Evolutionary conservation across 2,329 filamentous ascomycete genomes (phyloP).

Genomic region (Zymoseptoria tritici): DNA sequence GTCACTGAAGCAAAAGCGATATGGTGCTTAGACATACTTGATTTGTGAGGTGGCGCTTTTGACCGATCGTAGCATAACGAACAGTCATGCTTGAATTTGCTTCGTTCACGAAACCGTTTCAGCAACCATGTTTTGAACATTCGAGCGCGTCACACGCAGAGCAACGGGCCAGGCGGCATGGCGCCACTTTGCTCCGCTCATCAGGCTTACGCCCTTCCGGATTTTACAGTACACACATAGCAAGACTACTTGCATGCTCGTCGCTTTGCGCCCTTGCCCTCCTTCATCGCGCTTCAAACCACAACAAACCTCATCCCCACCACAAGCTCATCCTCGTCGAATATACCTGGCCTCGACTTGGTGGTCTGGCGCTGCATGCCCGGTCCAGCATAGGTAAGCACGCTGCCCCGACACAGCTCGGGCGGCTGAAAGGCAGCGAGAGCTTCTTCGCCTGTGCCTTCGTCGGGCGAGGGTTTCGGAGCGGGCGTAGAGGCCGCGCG

Average conservation of each 20-base stretch:
- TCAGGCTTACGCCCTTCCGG: no score
- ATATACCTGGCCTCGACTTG: slow-evolving; percentile 33
- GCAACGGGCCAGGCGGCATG: no score
- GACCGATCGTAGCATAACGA: neutral
- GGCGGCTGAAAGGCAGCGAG: slow-evolving; percentile 18
- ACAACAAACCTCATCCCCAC: slow-evolving; percentile 38
- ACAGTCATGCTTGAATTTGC: neutral
- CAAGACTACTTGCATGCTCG: no score
- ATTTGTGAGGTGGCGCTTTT: neutral
- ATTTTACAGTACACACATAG: no score
- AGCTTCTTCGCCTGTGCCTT: slow-evolving; percentile 5
- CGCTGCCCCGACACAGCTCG: slow-evolving; percentile 15
- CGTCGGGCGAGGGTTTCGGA: neutral
- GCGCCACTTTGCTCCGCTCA: no score
- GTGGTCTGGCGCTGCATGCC: slow-evolving; percentile 33
- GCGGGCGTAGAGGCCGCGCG: neutral
- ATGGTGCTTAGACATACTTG: neutral
- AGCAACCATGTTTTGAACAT: neutral
- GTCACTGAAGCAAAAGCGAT: neutral
- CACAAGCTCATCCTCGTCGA: slow-evolving; percentile 35
- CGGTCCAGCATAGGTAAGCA: slow-evolving; percentile 19
- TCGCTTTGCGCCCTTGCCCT: neutral
- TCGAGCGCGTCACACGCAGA: no score
- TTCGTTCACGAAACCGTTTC: neutral
- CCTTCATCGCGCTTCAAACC: slow-evolving; percentile 10